Conservation (phyloP, 2,329 filamentous ascomycete species). For the Zasmidium angulare region DNA sequence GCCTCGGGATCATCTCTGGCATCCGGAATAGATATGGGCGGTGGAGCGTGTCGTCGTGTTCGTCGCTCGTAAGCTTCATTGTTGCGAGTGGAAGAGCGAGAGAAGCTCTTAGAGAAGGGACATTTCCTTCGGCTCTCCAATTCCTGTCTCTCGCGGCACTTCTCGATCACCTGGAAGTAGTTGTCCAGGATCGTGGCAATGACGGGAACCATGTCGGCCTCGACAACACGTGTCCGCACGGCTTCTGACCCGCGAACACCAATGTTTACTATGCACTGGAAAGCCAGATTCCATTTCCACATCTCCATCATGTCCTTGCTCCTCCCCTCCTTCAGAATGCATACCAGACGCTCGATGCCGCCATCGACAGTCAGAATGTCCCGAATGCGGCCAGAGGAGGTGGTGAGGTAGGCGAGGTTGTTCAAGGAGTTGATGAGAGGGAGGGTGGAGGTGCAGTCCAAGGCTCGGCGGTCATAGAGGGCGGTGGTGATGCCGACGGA, state of each 20-base stretch:
- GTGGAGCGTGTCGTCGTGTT: slow-evolving; percentile 73
- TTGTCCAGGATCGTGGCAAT: slow-evolving; percentile 98
- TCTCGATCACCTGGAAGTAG: slow-evolving; percentile 95
- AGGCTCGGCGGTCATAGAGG: slow-evolving; percentile 92
- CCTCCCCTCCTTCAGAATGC: slow-evolving; percentile 94
- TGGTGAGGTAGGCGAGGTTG: slow-evolving; percentile 96
- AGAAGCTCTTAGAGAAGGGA: slow-evolving; percentile 36
- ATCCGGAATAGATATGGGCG: slow-evolving; percentile 77
- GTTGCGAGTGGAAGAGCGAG: slow-evolving; percentile 38
- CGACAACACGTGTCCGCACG: slow-evolving; percentile 91
- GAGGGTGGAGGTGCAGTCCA: slow-evolving; percentile 96
- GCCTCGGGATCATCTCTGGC: slow-evolving; percentile 46
- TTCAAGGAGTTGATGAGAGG: slow-evolving; percentile 99
- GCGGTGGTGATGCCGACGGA: slow-evolving; percentile 98
- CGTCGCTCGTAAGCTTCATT: slow-evolving; percentile 39
- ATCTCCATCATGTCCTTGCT: slow-evolving; percentile 99
- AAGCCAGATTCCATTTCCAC: slow-evolving; percentile 99
- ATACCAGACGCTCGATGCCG: slow-evolving; percentile 92
- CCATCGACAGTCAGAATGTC: slow-evolving; percentile 99
- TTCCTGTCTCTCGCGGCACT: slow-evolving; percentile 82
- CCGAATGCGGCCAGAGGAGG: slow-evolving; percentile 92
- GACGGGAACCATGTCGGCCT: slow-evolving; percentile 98
- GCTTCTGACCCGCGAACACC: slow-evolving; percentile 92
- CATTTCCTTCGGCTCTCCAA: slow-evolving; percentile 67
- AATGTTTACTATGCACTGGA: slow-evolving; percentile 99